Conservation (phyloP, 352 stramenopile species). For the Phytophthora fragariae region DNA sequence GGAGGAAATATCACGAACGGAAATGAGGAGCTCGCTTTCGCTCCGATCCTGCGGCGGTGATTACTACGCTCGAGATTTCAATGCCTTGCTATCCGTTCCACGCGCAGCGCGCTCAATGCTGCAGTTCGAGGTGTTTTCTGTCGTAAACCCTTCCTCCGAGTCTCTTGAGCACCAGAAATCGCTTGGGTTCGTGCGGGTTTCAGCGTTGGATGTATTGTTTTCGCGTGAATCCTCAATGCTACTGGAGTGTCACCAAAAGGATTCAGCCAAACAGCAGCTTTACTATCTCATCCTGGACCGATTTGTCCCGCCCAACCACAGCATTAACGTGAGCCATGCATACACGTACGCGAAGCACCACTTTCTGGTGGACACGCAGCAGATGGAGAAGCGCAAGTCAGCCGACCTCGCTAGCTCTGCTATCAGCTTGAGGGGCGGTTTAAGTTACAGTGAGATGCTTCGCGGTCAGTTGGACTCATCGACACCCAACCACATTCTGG, state of each 20-base stretch:
- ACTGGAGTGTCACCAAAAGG: conserved; percentile 62
- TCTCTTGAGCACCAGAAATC: conserved; percentile 64
- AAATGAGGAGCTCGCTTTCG: conserved; percentile 76
- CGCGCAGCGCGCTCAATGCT: conserved; percentile 69
- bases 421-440: conserved; percentile 37
- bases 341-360: conserved; percentile 85
- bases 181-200: conserved; percentile 80
- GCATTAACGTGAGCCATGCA: conserved; percentile 74
- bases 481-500: conserved; percentile 74
- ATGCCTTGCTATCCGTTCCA: conserved; percentile 71
- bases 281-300: conserved; percentile 86
- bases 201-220: conserved; percentile 74
- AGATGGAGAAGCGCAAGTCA: conserved; percentile 57
- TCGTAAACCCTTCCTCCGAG: conserved; percentile 69
- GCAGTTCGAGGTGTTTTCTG: conserved; percentile 83
- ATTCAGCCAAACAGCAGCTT: conserved; percentile 52
- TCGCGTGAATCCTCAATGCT: conserved; percentile 80
- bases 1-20: conserved; percentile 76
- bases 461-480: conserved; percentile 58
- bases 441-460: conserved; percentile 72
- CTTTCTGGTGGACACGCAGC: conserved; percentile 79
- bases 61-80: conserved; percentile 85
- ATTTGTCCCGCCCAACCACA: conserved; percentile 63
- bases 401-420: conserved; percentile 47
- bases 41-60: conserved; percentile 76